A percentile compares a stretch with the other conserved stretches of the same genome.
Conservation (phyloP, 2,329 filamentous ascomycete genomes). For the Pseudocercospora vitis region DNA sequence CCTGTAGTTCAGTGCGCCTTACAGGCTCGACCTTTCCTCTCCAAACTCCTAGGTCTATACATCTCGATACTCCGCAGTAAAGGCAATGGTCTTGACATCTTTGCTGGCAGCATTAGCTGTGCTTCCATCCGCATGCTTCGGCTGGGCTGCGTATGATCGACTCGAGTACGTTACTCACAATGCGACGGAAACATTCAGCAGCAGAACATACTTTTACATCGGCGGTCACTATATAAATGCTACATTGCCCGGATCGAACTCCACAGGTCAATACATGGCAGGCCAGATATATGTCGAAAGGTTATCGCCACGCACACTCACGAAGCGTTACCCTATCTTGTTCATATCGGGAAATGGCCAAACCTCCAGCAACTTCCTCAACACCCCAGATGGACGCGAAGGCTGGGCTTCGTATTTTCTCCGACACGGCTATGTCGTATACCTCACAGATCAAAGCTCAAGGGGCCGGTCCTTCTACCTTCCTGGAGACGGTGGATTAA, state of each 20-base stretch:
- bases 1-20: too few species aligned
- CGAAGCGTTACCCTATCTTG: constrained; percentile 39
- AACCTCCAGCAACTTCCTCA: constrained; percentile 46
- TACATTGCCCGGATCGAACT: constrained; percentile 18
- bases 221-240: constrained; percentile 31
- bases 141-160: background rate
- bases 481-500: constrained; percentile 20
- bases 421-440: constrained; percentile 48
- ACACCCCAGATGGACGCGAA: constrained; percentile 49
- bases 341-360: constrained; percentile 48
- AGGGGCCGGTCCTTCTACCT: constrained; percentile 36
- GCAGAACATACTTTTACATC: constrained; percentile 26
- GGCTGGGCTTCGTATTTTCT: constrained; percentile 53
- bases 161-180: background rate
- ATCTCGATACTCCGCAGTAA: background rate
- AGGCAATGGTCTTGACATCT: background rate
- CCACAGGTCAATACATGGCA: constrained; percentile 23
- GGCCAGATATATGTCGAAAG: constrained; percentile 58
- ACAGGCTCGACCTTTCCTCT: too few species aligned
- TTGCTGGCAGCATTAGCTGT: background rate
- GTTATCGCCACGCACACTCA: constrained; percentile 34
- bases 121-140: background rate
- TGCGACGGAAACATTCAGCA: constrained; percentile 10
- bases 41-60: background rate
- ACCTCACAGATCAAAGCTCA: constrained; percentile 45